Conservation (phyloP, 2,329 filamentous ascomycete species). For the Geosmithia morbida region DNA sequence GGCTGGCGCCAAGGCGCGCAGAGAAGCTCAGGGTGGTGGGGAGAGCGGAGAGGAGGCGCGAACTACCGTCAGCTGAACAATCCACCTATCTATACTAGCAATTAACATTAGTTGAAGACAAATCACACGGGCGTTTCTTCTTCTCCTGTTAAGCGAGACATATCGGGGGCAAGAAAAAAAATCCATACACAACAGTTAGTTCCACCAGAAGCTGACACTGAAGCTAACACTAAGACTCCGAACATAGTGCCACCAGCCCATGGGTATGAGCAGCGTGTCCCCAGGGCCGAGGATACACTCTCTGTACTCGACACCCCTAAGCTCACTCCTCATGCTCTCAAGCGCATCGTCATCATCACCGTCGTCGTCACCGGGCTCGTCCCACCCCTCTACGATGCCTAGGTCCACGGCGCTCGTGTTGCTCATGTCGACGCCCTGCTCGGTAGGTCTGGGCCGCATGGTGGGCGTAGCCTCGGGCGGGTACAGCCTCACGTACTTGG, state of each 20-base stretch:
- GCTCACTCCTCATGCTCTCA: slow-evolving; percentile 25
- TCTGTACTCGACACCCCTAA: slow-evolving; percentile 47
- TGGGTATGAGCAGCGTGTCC: slow-evolving; percentile 77
- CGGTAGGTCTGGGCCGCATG: slow-evolving; percentile 47
- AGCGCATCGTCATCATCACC: slow-evolving; percentile 17
- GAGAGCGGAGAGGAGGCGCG: slow-evolving; percentile 19
- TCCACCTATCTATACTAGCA: not conserved
- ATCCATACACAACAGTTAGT: too few relatives aligned
- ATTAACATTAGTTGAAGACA: slow-evolving; percentile 1
- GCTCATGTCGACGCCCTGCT: slow-evolving; percentile 73
- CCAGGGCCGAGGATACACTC: slow-evolving; percentile 72
- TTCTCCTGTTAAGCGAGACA: too few relatives aligned
- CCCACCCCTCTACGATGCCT: slow-evolving; percentile 51
- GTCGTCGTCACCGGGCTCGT: slow-evolving; percentile 16
- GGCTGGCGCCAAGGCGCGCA: slow-evolving; percentile 42
- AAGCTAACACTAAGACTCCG: slow-evolving; percentile 74
- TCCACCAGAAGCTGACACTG: slow-evolving; percentile 97
- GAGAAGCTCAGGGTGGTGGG: slow-evolving; percentile 22
- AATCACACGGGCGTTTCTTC: too few relatives aligned
- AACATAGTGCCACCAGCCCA: slow-evolving; percentile 98
- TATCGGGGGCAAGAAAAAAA: too few relatives aligned
- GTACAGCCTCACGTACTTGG: slow-evolving; percentile 87
- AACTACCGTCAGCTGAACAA: not conserved
- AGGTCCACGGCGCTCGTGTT: slow-evolving; percentile 79
- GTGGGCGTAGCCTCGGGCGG: slow-evolving; percentile 43